Percentiles rank a stretch among this genome's conserved stretches.
phyloP scores from a whole-genome alignment of 2,329 filamentous ascomycete species.

The Hymenotorrendiella dingleyae region DNA sequence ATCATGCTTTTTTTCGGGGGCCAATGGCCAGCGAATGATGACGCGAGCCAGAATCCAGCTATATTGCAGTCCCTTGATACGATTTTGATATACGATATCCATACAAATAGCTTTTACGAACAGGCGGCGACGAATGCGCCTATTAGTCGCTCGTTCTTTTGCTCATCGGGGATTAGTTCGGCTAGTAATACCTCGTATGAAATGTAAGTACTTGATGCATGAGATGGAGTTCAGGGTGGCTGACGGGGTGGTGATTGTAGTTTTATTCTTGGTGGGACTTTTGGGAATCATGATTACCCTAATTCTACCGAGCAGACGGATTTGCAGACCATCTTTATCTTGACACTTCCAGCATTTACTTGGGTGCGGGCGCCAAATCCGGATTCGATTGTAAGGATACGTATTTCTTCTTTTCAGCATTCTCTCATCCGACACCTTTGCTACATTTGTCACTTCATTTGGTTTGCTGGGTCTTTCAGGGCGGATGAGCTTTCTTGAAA shows the following conservation, averaged over 20 bases:
- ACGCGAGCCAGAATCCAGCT: background rate
- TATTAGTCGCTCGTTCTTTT: background rate
- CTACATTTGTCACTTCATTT: too few species aligned
- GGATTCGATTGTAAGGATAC: too few species aligned
- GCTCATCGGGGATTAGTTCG: background rate
- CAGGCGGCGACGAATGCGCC: background rate
- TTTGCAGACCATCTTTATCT: slow-evolving; percentile 10
- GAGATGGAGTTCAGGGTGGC: too few species aligned
- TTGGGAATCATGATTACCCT: background rate
- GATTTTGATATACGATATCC: background rate
- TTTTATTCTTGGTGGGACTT: background rate
- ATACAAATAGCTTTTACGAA: background rate
- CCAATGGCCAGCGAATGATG: background rate
- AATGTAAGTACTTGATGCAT: background rate
- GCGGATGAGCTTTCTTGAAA: too few species aligned
- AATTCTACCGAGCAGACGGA: background rate
- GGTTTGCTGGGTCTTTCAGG: too few species aligned
- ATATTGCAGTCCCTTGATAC: background rate
- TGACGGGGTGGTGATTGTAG: too few species aligned
- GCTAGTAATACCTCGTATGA: background rate
- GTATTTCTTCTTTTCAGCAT: too few species aligned
- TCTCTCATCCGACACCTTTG: too few species aligned
- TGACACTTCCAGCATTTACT: slow-evolving; percentile 14
- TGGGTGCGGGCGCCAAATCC: slow-evolving; percentile 7
- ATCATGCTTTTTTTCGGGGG: background rate